Conservation (phyloP, 257 asterid species). For the Rauvolfia tetraphylla region DNA sequence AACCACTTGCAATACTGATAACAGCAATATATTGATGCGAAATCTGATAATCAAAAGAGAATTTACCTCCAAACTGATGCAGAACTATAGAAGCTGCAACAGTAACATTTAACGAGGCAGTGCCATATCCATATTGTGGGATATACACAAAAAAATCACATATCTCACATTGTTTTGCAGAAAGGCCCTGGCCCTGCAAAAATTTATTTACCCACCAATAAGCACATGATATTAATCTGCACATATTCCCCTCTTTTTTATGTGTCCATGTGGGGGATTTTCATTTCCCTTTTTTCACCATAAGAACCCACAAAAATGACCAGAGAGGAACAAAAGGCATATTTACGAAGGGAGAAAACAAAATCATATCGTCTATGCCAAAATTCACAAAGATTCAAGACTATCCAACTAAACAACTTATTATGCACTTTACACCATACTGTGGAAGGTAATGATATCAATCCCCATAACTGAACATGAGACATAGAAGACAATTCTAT, state of each 20-base stretch:
- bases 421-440: background rate
- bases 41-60: background rate
- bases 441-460: background rate
- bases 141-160: constrained; percentile 90
- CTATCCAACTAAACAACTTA: background rate
- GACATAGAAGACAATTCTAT: background rate
- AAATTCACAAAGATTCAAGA: background rate
- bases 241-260: background rate
- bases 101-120: constrained; percentile 92
- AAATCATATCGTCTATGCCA: too few species aligned
- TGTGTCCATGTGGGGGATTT: too few species aligned
- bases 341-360: background rate
- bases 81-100: constrained; percentile 92
- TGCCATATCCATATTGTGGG: constrained; percentile 95
- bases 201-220: background rate
- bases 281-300: background rate
- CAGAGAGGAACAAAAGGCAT: background rate
- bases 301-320: background rate
- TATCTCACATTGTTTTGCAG: constrained; percentile 89
- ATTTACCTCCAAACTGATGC: constrained; percentile 88
- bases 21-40: background rate
- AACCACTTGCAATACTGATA: background rate
- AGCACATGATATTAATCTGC: background rate
- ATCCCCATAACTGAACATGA: background rate
- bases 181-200: constrained; percentile 87